phyloP scores from a whole-genome alignment of 495 filamentous ascomycete species.

The Aspergillus hancockii region DNA sequence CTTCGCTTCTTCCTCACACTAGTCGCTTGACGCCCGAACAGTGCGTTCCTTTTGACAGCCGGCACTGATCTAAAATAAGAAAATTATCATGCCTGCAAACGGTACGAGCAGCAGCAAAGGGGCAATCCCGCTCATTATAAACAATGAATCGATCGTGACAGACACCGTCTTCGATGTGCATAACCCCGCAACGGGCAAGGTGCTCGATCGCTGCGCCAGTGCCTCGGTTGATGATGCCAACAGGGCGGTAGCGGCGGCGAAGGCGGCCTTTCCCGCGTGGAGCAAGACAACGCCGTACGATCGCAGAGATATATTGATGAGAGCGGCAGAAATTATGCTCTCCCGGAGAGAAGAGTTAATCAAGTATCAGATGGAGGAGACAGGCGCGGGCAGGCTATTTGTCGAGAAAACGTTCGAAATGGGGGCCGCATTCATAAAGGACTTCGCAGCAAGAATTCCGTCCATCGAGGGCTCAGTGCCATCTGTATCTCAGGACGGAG shows the following conservation, averaged over 20 bases:
- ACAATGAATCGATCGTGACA: slow-evolving; percentile 64
- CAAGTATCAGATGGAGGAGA: slow-evolving; percentile 67
- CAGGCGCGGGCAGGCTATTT: slow-evolving; percentile 55
- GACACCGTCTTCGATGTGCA: slow-evolving; percentile 65
- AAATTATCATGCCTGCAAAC: slow-evolving; percentile 9
- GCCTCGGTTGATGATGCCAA: slow-evolving; percentile 64
- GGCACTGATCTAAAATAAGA: background rate
- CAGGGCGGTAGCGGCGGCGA: slow-evolving; percentile 56
- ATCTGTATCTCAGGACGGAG: slow-evolving; percentile 50
- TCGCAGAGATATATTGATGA: slow-evolving; percentile 71
- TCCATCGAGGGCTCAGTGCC: slow-evolving; percentile 65
- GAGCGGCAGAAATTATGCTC: slow-evolving; percentile 68
- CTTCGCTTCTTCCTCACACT: background rate
- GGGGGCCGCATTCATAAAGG: slow-evolving; percentile 61
- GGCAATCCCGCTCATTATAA: slow-evolving; percentile 70
- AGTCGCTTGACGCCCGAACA: background rate
- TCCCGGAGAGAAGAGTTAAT: slow-evolving; percentile 62
- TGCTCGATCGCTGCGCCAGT: slow-evolving; percentile 60
- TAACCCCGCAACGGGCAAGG: slow-evolving; percentile 62
- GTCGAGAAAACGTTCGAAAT: slow-evolving; percentile 63
- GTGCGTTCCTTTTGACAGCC: background rate
- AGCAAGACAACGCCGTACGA: slow-evolving; percentile 56
- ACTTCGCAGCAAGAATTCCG: slow-evolving; percentile 68
- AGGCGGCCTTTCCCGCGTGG: slow-evolving; percentile 73
- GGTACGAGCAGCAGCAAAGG: slow-evolving; percentile 18